Percentiles rank a stretch among this genome's conserved stretches.
Conservation (phyloP, 345 rosid genomes). For the Aquilaria malaccensis region DNA sequence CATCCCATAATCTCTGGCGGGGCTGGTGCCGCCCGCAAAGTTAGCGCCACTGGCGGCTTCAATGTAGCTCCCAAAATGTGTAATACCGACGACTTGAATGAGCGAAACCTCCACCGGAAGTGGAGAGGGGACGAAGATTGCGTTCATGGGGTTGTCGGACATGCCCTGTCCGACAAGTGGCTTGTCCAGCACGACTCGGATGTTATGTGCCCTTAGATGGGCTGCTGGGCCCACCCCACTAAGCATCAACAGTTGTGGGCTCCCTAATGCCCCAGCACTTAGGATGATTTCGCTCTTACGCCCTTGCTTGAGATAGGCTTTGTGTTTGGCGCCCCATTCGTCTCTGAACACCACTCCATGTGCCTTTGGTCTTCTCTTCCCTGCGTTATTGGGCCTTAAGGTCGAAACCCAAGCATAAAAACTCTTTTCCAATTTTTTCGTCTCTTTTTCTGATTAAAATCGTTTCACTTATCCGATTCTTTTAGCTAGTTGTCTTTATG, state of each 20-base stretch:
- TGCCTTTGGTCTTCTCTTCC: conserved; percentile 32
- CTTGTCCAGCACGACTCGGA: conserved; percentile 42
- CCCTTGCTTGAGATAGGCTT: conserved; percentile 37
- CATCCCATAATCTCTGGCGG: conserved; percentile 36
- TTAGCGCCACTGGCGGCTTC: conserved; percentile 56
- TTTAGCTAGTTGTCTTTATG: too few species aligned
- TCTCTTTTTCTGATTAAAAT: too few species aligned
- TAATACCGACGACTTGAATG: conserved; percentile 69
- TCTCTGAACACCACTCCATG: conserved; percentile 54
- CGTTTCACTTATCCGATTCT: too few species aligned
- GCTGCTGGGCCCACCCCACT: conserved; percentile 64
- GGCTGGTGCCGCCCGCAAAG: conserved; percentile 25
- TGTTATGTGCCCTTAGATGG: conserved; percentile 37
- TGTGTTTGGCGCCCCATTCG: conserved; percentile 26
- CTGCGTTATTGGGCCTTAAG: neutral
- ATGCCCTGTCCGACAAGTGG: conserved; percentile 66
- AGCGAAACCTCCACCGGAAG: conserved; percentile 62
- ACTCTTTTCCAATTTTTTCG: too few species aligned
- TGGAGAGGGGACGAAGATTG: conserved; percentile 59
- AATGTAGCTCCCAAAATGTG: conserved; percentile 46
- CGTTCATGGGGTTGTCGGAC: conserved; percentile 76
- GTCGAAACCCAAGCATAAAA: neutral
- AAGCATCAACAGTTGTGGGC: conserved; percentile 69
- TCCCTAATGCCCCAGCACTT: conserved; percentile 63
- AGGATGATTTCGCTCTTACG: conserved; percentile 43